Conservation (phyloP, 257 asterid species). For the Scutellaria galericulata region DNA sequence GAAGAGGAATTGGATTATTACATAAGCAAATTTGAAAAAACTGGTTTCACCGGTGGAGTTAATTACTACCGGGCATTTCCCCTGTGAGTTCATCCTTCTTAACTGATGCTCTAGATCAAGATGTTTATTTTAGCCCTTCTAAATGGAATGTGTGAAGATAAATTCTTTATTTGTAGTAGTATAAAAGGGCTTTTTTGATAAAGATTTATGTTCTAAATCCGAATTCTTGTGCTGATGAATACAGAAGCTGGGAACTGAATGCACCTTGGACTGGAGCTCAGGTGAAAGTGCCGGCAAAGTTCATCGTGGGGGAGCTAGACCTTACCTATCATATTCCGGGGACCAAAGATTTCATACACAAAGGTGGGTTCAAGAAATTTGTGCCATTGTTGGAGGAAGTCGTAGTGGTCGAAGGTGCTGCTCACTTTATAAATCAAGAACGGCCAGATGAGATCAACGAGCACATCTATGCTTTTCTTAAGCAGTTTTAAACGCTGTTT, state of each 20-base stretch:
- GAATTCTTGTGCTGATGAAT: conserved; percentile 37
- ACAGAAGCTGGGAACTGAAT: conserved; percentile 71
- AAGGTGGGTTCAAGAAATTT: conserved; percentile 59
- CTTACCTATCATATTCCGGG: conserved; percentile 56
- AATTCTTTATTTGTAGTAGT: no score
- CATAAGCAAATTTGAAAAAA: conserved; percentile 48
- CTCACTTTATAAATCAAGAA: conserved; percentile 73
- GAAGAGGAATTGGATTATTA: conserved; percentile 67
- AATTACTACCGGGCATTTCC: conserved; percentile 70
- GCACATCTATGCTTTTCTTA: conserved; percentile 60
- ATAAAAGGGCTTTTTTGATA: not conserved
- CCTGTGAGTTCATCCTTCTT: conserved; percentile 40
- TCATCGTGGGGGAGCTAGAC: conserved; percentile 66
- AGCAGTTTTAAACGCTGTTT: conserved; percentile 47
- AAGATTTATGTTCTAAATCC: not conserved
- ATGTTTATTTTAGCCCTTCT: no score
- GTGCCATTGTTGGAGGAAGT: conserved; percentile 69
- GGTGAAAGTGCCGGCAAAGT: conserved; percentile 68
- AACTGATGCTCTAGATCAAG: no score
- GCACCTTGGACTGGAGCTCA: conserved; percentile 69
- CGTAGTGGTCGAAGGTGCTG: conserved; percentile 66
- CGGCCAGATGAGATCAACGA: conserved; percentile 66
- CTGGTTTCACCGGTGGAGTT: conserved; percentile 79
- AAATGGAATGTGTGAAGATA: no score
- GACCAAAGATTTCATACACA: conserved; percentile 56